A percentile compares a stretch with the other conserved stretches of the same genome.
These are phyloP conservation scores for Trametes cubensis DNA, from an alignment of 768 basidiomycete genomes.

Conservation along the genomic window DNA sequence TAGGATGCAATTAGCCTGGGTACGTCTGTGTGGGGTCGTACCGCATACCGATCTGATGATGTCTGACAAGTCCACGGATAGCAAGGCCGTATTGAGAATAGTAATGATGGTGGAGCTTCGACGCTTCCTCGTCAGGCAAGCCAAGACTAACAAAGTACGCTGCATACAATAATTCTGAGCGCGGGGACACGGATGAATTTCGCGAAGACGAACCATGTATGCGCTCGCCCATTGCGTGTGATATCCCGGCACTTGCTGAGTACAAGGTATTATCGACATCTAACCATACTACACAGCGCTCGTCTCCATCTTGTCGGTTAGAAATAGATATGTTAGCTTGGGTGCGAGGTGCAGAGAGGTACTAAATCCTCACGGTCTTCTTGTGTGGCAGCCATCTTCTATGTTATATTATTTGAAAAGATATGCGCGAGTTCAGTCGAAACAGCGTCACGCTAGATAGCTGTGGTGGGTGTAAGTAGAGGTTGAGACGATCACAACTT, in stretches of 20 bases:
- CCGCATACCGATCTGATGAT: constrained; percentile 70
- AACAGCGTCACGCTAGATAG: no score
- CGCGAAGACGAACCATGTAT: constrained; percentile 65
- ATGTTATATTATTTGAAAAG: no score
- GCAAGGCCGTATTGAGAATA: constrained; percentile 85
- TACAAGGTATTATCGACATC: constrained; percentile 92
- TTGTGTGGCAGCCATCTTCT: no score
- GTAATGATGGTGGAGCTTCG: constrained; percentile 68
- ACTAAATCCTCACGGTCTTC: no score
- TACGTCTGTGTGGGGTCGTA: neutral
- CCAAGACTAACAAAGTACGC: constrained; percentile 78
- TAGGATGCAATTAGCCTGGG: constrained; percentile 27
- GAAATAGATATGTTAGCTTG: neutral
- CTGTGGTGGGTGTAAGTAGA: no score
- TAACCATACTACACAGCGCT: constrained; percentile 69
- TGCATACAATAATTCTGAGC: constrained; percentile 32
- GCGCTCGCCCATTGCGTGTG: constrained; percentile 75
- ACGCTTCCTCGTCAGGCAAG: constrained; percentile 67
- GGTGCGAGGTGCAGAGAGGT: no score
- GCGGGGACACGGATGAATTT: neutral
- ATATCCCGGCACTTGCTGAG: constrained; percentile 72
- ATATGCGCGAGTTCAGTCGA: no score
- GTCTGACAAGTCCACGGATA: constrained; percentile 71
- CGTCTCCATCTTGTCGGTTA: constrained; percentile 41
- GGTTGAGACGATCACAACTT: no score